phyloP scores from a whole-genome alignment of 805 yeast species.

The Zygoascus tannicola region DNA sequence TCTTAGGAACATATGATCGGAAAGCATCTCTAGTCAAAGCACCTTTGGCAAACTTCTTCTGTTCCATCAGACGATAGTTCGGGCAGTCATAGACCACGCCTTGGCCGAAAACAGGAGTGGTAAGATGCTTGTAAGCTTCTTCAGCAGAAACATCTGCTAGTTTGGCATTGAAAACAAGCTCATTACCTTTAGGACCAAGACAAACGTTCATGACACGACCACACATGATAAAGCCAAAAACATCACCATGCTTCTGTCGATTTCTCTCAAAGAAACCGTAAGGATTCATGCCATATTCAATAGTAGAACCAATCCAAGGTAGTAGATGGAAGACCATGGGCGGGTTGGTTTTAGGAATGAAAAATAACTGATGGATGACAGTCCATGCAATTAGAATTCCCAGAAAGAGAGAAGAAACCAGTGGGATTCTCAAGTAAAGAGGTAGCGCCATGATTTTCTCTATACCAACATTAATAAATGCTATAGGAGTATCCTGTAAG shows the following conservation, averaged over 20 bases:
- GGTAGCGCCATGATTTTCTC: slow-evolving; percentile 12
- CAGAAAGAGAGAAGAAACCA: slow-evolving; percentile 13
- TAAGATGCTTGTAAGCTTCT: slow-evolving; percentile 88
- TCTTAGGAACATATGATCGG: slow-evolving; percentile 76
- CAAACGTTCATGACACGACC: slow-evolving; percentile 94
- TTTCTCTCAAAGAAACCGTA: slow-evolving; percentile 77
- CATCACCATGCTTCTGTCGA: slow-evolving; percentile 81
- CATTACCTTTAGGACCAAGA: slow-evolving; percentile 96
- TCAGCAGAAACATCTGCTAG: slow-evolving; percentile 88
- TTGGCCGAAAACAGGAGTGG: slow-evolving; percentile 98
- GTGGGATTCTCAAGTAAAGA: slow-evolving; percentile 19
- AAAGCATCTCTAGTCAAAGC: slow-evolving; percentile 83
- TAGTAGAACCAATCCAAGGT: slow-evolving; percentile 94
- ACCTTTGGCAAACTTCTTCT: slow-evolving; percentile 89
- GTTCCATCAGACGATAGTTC: slow-evolving; percentile 90
- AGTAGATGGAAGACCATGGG: slow-evolving; percentile 88
- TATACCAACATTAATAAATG: neutral
- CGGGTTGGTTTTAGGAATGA: slow-evolving; percentile 51
- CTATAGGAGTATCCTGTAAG: neutral
- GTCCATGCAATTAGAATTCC: slow-evolving; percentile 22
- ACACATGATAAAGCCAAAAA: slow-evolving; percentile 78
- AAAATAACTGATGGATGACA: slow-evolving; percentile 27
- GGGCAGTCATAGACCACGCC: slow-evolving; percentile 98
- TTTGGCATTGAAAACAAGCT: slow-evolving; percentile 87
- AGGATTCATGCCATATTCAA: slow-evolving; percentile 85